Evolutionary conservation across 805 yeast genomes (phyloP).

Genomic region (Pichia ethanolica): DNA sequence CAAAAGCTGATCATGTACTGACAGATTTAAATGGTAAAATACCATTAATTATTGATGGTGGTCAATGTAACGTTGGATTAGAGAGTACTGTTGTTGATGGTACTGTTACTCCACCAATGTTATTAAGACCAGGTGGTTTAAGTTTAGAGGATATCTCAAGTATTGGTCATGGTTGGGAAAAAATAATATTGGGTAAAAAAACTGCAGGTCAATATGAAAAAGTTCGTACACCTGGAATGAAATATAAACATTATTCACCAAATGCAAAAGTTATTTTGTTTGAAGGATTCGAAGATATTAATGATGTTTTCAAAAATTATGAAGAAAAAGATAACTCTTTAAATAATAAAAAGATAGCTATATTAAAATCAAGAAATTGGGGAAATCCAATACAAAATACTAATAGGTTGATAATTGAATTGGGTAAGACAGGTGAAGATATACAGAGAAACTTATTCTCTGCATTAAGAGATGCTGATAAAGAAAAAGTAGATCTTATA

Average conservation of each 20-base stretch:
- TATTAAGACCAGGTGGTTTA: slow-evolving; percentile 92
- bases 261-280: slow-evolving; percentile 72
- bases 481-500: slow-evolving; percentile 53
- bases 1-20: slow-evolving; percentile 77
- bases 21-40: slow-evolving; percentile 74
- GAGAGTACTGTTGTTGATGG: slow-evolving; percentile 96
- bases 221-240: slow-evolving; percentile 96
- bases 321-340: slow-evolving; percentile 5
- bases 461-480: slow-evolving; percentile 65
- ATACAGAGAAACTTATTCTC: slow-evolving; percentile 74
- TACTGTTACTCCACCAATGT: slow-evolving; percentile 71
- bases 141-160: slow-evolving; percentile 64
- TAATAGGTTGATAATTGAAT: slow-evolving; percentile 11
- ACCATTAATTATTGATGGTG: slow-evolving; percentile 87
- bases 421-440: slow-evolving; percentile 45
- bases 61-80: slow-evolving; percentile 79
- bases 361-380: slow-evolving; percentile 39
- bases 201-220: slow-evolving; percentile 59
- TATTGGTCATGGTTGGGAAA: slow-evolving; percentile 56
- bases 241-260: slow-evolving; percentile 92
- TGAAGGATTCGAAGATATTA: slow-evolving; percentile 40
- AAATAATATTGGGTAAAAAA: slow-evolving; percentile 55
- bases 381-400: slow-evolving; percentile 8
- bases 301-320: slow-evolving; percentile 25
- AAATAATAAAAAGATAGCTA: slow-evolving; percentile 37